A percentile compares a stretch with the other conserved stretches of the same genome.
These are phyloP conservation scores for Cinnamomum micranthum DNA, from an alignment of 164 flowering plant species.

Conservation along the genomic window DNA sequence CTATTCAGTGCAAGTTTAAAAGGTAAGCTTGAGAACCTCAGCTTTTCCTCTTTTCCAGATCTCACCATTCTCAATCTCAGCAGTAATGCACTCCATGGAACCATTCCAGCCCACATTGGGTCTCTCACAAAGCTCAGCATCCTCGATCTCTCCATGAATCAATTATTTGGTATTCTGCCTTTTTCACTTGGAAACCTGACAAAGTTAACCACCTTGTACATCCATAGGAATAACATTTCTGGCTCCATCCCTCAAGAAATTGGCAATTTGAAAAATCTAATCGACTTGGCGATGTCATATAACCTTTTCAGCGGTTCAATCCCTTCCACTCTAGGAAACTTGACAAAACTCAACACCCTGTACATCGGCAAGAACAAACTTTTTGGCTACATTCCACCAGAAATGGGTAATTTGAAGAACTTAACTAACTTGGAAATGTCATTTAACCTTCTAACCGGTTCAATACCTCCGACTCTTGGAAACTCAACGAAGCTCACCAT, in stretches of 20 bases:
- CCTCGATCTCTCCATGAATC: conserved; percentile 23
- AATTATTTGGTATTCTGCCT: conserved; percentile 17
- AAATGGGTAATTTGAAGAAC: no score
- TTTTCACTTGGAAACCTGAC: conserved; percentile 19
- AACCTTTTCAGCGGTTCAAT: no score
- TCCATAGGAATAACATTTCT: not conserved
- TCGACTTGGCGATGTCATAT: not conserved
- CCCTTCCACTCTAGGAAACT: no score
- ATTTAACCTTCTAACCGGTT: not conserved
- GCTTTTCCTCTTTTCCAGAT: conserved; percentile 19
- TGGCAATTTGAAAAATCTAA: conserved; percentile 14
- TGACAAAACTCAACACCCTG: no score
- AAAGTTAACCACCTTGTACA: not conserved
- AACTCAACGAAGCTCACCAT: not conserved
- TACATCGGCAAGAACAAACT: no score
- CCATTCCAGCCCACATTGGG: conserved; percentile 21
- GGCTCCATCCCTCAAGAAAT: conserved; percentile 26
- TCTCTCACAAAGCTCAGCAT: conserved; percentile 15
- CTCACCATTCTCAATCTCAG: conserved; percentile 19
- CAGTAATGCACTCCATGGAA: conserved; percentile 2
- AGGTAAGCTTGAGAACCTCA: conserved; percentile 17
- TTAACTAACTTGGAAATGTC: no score
- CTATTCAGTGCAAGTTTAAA: not conserved
- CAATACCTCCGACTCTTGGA: not conserved
- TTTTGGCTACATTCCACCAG: no score